Evolutionary conservation across 768 basidiomycete genomes (phyloP), one percentile per base, ranked within the genome.

Genomic region (Lactifluus pinguis): DNA sequence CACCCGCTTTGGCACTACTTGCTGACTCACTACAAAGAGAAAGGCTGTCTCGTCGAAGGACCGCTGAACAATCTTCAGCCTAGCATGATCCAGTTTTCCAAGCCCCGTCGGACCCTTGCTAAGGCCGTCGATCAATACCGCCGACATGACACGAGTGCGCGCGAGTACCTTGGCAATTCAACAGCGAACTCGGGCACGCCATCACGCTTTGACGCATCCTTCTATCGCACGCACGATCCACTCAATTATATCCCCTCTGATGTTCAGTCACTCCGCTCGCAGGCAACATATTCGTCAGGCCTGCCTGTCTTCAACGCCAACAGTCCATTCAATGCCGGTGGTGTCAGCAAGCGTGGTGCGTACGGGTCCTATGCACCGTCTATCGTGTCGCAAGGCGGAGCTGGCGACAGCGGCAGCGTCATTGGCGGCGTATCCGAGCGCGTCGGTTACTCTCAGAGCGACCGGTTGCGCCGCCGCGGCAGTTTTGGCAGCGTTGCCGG

Each of bases 11-110:
- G 97, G 97, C 93, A 98, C 69, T 94, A 94, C 73, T 85, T 99
- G 51, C 80, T 99, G 60, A 98, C 94, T 2, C 97, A 99, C 71
- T 99, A 95, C 83, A 98, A 98, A 76, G 97, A 98, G 76, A 92
- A 89, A 72, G 83, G 77, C 55, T 87, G 84, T 68, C 85, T 99
- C 55, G 97, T 99, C 32, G 97, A 99, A 71, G 97, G 97, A 1
- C 92, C 97, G 2, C 78, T 99, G 49, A 98, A 84, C 74, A 98
- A 99, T 74, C 77, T 99, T 39, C 97, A 98, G 71, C 80, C 92
- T 6, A 95, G 93, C 75, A 95, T 99, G 95, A 99, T 99, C 62
- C 97, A 98, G 71, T 98, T 99, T 79, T 94, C 92, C 80, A 95
- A 97, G 75, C 97, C 97, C 36, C 84, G 93, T 59, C 87, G 93